Conservation (phyloP, 139 green algal species). For the Dunaliella sp. region DNA sequence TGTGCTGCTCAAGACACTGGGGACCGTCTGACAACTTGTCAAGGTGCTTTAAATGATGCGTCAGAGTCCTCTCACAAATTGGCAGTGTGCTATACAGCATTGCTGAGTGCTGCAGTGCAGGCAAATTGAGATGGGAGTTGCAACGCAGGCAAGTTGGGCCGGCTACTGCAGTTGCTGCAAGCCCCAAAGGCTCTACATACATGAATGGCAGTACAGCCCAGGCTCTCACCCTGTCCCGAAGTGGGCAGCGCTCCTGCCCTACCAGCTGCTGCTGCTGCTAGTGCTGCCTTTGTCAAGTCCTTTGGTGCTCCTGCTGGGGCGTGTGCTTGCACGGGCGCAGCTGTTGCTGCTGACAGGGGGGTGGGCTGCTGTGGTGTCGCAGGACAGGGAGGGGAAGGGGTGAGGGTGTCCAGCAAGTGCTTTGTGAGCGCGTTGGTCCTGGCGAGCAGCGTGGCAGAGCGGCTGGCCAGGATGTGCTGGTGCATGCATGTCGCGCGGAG, state of each 20-base stretch:
- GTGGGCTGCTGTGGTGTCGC: background rate
- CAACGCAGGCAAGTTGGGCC: too few relatives aligned
- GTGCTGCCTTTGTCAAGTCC: background rate
- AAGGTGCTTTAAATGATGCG: too few relatives aligned
- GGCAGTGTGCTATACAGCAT: too few relatives aligned
- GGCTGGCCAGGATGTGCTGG: slow-evolving; percentile 60
- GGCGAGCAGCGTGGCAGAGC: slow-evolving; percentile 43
- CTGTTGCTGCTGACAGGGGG: background rate
- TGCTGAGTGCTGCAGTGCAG: too few relatives aligned
- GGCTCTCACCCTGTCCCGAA: background rate
- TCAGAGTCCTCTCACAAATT: too few relatives aligned
- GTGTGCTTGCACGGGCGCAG: background rate
- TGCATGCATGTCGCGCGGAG: slow-evolving; percentile 45
- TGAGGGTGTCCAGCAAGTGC: slow-evolving; percentile 16
- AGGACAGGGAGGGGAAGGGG: slow-evolving; percentile 11
- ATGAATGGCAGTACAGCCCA: too few relatives aligned
- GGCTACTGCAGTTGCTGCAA: too few relatives aligned
- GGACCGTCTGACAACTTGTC: too few relatives aligned
- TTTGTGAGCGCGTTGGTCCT: background rate
- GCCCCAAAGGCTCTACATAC: too few relatives aligned
- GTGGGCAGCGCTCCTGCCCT: background rate
- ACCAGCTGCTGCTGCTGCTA: background rate
- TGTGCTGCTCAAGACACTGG: too few relatives aligned
- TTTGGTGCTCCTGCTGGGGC: background rate
- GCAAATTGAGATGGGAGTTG: too few relatives aligned